These are phyloP conservation scores for Schwanniomyces polymorphus DNA, from an alignment of 805 yeast species.

Conservation along the genomic window DNA sequence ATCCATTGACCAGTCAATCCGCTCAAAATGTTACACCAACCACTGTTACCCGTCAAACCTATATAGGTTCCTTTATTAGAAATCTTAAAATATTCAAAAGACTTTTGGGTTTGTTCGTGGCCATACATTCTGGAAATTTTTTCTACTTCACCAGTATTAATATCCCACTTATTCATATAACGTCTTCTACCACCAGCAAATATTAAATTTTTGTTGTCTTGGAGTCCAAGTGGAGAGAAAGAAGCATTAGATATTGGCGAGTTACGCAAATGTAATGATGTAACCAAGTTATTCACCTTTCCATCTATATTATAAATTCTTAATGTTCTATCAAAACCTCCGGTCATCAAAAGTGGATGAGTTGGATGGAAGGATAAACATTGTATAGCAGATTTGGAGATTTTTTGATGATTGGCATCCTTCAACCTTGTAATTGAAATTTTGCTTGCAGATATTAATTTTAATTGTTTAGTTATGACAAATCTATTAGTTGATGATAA, in stretches of 20 bases:
- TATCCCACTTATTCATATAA: conserved; percentile 90
- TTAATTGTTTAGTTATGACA: conserved; percentile 43
- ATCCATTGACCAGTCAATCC: conserved; percentile 84
- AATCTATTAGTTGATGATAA: conserved; percentile 36
- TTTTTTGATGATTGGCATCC: conserved; percentile 76
- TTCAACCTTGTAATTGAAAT: conserved; percentile 79
- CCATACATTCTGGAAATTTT: conserved; percentile 90
- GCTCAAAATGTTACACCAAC: conserved; percentile 84
- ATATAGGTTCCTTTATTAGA: conserved; percentile 72
- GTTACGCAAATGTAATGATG: conserved; percentile 75
- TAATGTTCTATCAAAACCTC: conserved; percentile 89
- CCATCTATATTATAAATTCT: conserved; percentile 92
- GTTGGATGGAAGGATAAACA: conserved; percentile 80
- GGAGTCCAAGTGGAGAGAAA: conserved; percentile 45
- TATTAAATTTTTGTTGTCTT: conserved; percentile 47
- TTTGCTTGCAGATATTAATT: conserved; percentile 64
- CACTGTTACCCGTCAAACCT: conserved; percentile 80
- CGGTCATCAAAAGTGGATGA: conserved; percentile 81
- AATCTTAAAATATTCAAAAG: conserved; percentile 82
- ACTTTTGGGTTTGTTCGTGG: conserved; percentile 78
- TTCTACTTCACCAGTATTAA: conserved; percentile 67
- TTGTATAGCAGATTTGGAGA: conserved; percentile 82
- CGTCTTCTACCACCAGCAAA: conserved; percentile 90
- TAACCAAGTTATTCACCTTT: conserved; percentile 72
- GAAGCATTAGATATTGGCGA: conserved; percentile 78